These are phyloP conservation scores for Globisporangium nagaii DNA, from an alignment of 352 stramenopile species.

Conservation along the genomic window DNA sequence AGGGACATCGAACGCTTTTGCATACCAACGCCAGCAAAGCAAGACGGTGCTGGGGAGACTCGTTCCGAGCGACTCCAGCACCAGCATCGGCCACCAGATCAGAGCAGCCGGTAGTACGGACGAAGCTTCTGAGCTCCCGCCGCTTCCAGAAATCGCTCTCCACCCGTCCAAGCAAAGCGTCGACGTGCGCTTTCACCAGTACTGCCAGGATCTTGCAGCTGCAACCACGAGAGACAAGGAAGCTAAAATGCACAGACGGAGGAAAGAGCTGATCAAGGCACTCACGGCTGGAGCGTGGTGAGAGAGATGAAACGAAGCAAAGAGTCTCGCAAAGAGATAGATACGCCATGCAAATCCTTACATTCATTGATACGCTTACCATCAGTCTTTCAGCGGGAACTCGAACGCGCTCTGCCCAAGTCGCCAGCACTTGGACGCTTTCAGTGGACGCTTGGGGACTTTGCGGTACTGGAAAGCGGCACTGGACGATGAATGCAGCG, in stretches of 20 bases:
- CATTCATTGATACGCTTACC: constrained; percentile 18
- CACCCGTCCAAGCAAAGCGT: constrained; percentile 11
- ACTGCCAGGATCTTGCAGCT: constrained; percentile 15
- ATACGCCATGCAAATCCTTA: constrained; percentile 17
- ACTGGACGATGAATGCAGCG: background rate
- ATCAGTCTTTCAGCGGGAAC: constrained; percentile 25
- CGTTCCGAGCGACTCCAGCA: background rate
- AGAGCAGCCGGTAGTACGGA: background rate
- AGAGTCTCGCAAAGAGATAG: background rate
- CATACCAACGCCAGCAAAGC: background rate
- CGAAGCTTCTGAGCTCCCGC: background rate
- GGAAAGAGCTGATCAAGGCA: constrained; percentile 42
- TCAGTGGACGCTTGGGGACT: constrained; percentile 58
- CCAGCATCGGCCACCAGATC: background rate
- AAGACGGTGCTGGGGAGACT: background rate
- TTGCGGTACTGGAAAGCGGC: constrained; percentile 40
- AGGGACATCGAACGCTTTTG: background rate
- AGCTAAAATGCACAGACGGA: constrained; percentile 27
- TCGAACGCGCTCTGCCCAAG: constrained; percentile 27
- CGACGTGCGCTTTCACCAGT: constrained; percentile 19
- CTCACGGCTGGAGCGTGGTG: constrained; percentile 24
- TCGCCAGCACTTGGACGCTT: constrained; percentile 72
- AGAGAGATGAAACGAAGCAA: background rate
- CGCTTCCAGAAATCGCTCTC: constrained; percentile 8
- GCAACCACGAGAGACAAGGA: constrained; percentile 21